Conservation (phyloP, 2,329 filamentous ascomycete genomes). For the Xylaria sp. region DNA sequence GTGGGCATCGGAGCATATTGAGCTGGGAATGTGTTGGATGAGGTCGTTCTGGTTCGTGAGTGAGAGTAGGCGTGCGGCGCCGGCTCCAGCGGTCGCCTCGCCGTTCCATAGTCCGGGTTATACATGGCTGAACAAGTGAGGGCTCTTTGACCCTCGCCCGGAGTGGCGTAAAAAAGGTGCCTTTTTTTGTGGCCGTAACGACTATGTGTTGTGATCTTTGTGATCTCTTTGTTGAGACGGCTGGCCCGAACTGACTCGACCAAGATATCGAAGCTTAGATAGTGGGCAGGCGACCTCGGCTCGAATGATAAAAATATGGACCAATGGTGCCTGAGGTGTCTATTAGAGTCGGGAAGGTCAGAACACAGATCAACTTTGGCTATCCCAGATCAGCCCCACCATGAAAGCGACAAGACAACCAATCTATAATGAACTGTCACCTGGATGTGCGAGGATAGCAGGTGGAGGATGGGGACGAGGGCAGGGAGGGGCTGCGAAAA, state of each 20-base stretch:
- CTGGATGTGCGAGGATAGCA: neutral
- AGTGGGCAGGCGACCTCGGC: slow-evolving; percentile 17
- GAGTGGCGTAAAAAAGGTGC: slow-evolving; percentile 29
- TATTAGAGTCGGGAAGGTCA: slow-evolving; percentile 17
- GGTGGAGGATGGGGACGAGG: slow-evolving; percentile 11
- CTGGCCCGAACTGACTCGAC: slow-evolving; percentile 7
- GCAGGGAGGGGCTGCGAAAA: slow-evolving; percentile 11
- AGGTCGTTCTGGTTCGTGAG: slow-evolving; percentile 66
- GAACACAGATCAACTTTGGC: slow-evolving; percentile 8
- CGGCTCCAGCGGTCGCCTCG: slow-evolving; percentile 48
- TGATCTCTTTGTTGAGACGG: slow-evolving; percentile 22
- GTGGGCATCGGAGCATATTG: slow-evolving; percentile 47
- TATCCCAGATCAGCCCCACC: slow-evolving; percentile 5
- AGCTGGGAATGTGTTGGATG: slow-evolving; percentile 62
- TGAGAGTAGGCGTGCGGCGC: slow-evolving; percentile 59
- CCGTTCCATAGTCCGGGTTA: slow-evolving; percentile 47
- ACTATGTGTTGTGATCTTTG: slow-evolving; percentile 1
- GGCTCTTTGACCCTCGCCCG: slow-evolving; percentile 26
- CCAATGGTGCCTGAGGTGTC: slow-evolving; percentile 17
- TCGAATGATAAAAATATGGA: slow-evolving; percentile 3
- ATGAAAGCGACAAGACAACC: neutral
- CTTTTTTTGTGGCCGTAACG: slow-evolving; percentile 6
- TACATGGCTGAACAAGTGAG: slow-evolving; percentile 44
- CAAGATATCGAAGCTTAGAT: slow-evolving; percentile 1
- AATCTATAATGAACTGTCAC: slow-evolving; percentile 8